Conservation (phyloP, 2,329 filamentous ascomycete species). For the Claviceps quebecensis region DNA sequence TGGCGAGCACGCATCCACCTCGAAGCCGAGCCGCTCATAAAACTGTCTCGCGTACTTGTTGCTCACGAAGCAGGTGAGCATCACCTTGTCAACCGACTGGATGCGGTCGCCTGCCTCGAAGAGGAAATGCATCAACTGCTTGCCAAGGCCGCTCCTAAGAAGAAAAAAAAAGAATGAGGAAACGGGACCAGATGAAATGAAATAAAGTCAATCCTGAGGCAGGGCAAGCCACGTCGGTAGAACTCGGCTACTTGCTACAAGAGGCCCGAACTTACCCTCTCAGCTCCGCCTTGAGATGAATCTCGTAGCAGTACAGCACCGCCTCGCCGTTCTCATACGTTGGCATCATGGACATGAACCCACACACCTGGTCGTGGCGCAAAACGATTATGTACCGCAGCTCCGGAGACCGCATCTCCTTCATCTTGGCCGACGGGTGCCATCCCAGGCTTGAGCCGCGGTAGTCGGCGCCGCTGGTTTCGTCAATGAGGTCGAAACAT, state of each 20-base stretch:
- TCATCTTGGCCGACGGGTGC: conserved; percentile 44
- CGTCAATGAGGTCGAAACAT: conserved; percentile 44
- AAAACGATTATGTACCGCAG: conserved; percentile 56
- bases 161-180: background rate
- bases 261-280: conserved; percentile 30
- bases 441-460: conserved; percentile 47
- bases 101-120: conserved; percentile 39
- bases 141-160: conserved; percentile 47
- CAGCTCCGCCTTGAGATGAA: conserved; percentile 47
- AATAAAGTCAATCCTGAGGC: no score
- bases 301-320: conserved; percentile 67
- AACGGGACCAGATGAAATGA: background rate
- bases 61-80: conserved; percentile 58
- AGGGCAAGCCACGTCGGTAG: no score
- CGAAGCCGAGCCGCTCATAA: conserved; percentile 47
- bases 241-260: no score
- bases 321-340: conserved; percentile 50
- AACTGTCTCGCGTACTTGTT: conserved; percentile 45
- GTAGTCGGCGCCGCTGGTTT: conserved; percentile 52
- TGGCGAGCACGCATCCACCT: conserved; percentile 41
- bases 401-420: conserved; percentile 54
- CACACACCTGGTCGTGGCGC: conserved; percentile 22
- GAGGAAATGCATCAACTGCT: conserved; percentile 42
- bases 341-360: conserved; percentile 58
- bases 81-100: conserved; percentile 46